These are phyloP conservation scores for Plantago ovata DNA, from an alignment of 257 asterid species.

Conservation along the genomic window DNA sequence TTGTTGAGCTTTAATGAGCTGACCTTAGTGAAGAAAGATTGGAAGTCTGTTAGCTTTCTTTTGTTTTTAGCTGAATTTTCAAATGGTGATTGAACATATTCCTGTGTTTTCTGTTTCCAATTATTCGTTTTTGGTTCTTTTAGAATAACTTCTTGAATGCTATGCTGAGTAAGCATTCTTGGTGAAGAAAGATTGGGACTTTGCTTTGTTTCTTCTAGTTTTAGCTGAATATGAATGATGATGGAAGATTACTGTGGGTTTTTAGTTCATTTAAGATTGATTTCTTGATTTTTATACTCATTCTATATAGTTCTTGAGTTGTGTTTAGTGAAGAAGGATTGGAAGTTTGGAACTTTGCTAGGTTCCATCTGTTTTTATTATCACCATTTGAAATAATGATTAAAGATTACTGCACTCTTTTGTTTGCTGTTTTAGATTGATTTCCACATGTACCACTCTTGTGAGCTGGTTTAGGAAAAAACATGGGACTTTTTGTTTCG, in stretches of 20 bases:
- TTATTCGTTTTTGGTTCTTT: no score
- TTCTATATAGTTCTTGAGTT: no score
- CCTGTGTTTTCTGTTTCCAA: no score
- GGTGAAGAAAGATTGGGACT: background rate
- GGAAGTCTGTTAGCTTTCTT: background rate
- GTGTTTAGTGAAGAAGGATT: background rate
- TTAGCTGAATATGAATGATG: background rate
- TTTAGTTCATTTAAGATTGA: background rate
- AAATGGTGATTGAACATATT: no score
- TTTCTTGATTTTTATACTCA: background rate
- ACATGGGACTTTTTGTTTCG: no score
- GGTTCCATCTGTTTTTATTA: background rate
- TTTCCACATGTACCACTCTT: no score
- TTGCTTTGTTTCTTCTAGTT: background rate
- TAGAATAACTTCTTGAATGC: no score
- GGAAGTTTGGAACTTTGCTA: background rate
- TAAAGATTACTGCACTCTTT: no score
- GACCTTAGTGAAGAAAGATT: no score
- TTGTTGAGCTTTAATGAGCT: no score
- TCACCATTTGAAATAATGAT: background rate
- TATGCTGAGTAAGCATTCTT: background rate
- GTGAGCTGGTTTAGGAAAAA: no score
- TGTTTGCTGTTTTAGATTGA: no score
- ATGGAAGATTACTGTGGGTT: background rate
- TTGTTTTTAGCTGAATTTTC: background rate